Evolutionary conservation across 2,329 filamentous ascomycete genomes (phyloP), one percentile per base, ranked within the genome.

Genomic region (Pseudovirgaria hyperparasitica): DNA sequence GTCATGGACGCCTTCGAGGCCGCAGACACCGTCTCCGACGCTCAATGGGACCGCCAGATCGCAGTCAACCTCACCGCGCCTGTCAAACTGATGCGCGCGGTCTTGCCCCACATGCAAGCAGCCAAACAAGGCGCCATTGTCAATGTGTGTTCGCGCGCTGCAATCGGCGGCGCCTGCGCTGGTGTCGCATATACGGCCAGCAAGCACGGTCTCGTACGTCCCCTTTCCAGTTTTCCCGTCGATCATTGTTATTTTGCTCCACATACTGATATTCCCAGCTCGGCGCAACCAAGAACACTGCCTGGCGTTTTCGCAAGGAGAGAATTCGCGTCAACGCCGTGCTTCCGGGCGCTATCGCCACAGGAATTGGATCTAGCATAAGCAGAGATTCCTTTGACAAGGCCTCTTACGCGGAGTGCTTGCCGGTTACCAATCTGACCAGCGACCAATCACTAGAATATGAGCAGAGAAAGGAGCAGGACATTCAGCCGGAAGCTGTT

Each of bases 231-330:
- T n/a, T n/a, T n/a, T n/a, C n/a, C n/a, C n/a, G n/a, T n/a, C n/a
- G n/a, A n/a, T n/a, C n/a, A n/a, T 47, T 25, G 6, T 19, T n/a
- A 12, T 2, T 16, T 28, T 10, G n/a, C 15, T 8, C 8, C 14
- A 16, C 5, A 13, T 10, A 16, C 32, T 35, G 9, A 35, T 22
- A 12, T 1, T 11, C 12, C 8, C 21, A 54, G 50, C 43, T 61
- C 8, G 60, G 60, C 6, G 56, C 58, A 7, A 64, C 60, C 2
- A 62, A 60, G 35, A 62, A 62, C 29, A 56, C 61, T 1, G 60
- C 60, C 10, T 64, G 56, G 51, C 44, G 57, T 5, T 63, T 62
- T 33, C 50, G 50, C 13, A 48, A 57, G 19, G 54, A 62, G 16
- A 51, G 53, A 6, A 61, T 65, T 25, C 46, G 60, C 6, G 62